Evolutionary conservation across 2,329 filamentous ascomycete species (phyloP).

Genomic region (Aspergillus aculeatinus): DNA sequence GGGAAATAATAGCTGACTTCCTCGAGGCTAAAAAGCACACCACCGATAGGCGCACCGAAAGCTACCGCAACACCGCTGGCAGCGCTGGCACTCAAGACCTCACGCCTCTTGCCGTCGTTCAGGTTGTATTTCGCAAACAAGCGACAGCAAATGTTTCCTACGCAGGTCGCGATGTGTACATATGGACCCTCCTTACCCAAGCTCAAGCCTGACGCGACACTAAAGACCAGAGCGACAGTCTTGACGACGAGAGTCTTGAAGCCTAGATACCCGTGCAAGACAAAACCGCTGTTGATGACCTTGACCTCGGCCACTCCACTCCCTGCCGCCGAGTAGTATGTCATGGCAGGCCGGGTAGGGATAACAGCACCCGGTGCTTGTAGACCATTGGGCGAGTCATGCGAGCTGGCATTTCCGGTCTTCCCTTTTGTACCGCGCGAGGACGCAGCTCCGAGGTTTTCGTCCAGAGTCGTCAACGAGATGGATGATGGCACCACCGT

Average conservation of each 20-base stretch:
- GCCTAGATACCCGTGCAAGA: conserved; percentile 92
- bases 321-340: conserved; percentile 93
- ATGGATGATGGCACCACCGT: conserved; percentile 89
- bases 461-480: conserved; percentile 82
- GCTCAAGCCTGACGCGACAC: conserved; percentile 88
- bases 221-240: conserved; percentile 76
- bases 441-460: conserved; percentile 75
- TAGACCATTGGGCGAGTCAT: conserved; percentile 42
- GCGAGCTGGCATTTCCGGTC: conserved; percentile 45
- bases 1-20: conserved; percentile 97
- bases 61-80: conserved; percentile 91
- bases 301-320: conserved; percentile 97
- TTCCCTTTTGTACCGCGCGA: conserved; percentile 46
- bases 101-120: conserved; percentile 91
- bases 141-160: conserved; percentile 92
- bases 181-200: conserved; percentile 94
- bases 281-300: conserved; percentile 96
- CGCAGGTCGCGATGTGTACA: conserved; percentile 94
- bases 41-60: conserved; percentile 86
- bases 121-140: conserved; percentile 91
- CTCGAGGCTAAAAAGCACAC: conserved; percentile 88
- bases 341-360: conserved; percentile 64
- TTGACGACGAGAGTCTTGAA: conserved; percentile 85
- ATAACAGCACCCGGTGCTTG: conserved; percentile 34
- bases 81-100: conserved; percentile 88